Conservation (phyloP, 805 yeast species). For the Ogataea parapolymorpha region DNA sequence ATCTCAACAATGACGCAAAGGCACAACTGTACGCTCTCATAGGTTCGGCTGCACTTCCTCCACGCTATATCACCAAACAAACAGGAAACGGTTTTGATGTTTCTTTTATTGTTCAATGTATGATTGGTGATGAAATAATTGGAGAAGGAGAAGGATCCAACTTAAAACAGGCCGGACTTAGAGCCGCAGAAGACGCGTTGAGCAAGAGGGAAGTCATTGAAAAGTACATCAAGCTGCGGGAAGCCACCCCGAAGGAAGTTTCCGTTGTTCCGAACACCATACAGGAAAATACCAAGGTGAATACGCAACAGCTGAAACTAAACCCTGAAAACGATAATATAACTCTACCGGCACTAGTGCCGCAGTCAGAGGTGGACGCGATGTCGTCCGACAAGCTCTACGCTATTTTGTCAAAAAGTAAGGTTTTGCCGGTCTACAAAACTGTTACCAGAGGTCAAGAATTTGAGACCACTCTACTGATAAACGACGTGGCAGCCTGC, state of each 20-base stretch:
- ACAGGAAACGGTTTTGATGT: conserved; percentile 46
- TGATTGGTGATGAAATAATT: conserved; percentile 59
- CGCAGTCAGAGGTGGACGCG: conserved; percentile 20
- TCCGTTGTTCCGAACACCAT: conserved; percentile 13
- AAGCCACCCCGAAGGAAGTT: conserved; percentile 44
- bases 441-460: conserved; percentile 20
- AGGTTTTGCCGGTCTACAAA: conserved; percentile 33
- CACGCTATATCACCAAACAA: conserved; percentile 50
- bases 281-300: background rate
- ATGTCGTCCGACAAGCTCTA: conserved; percentile 32
- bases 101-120: conserved; percentile 65
- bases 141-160: conserved; percentile 73
- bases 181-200: conserved; percentile 84
- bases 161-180: conserved; percentile 71
- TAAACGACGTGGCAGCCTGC: conserved; percentile 35
- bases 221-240: conserved; percentile 56
- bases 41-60: conserved; percentile 68
- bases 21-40: conserved; percentile 71
- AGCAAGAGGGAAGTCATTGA: conserved; percentile 56
- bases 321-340: conserved; percentile 1
- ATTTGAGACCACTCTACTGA: conserved; percentile 26
- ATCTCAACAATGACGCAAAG: conserved; percentile 66
- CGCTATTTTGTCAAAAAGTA: conserved; percentile 23
- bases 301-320: background rate
- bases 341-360: conserved; percentile 4